A percentile compares a stretch with the other conserved stretches of the same genome.
Evolutionary conservation across 139 green algal genomes (phyloP).

Genomic region (Limnomonas spitsbergensis): DNA sequence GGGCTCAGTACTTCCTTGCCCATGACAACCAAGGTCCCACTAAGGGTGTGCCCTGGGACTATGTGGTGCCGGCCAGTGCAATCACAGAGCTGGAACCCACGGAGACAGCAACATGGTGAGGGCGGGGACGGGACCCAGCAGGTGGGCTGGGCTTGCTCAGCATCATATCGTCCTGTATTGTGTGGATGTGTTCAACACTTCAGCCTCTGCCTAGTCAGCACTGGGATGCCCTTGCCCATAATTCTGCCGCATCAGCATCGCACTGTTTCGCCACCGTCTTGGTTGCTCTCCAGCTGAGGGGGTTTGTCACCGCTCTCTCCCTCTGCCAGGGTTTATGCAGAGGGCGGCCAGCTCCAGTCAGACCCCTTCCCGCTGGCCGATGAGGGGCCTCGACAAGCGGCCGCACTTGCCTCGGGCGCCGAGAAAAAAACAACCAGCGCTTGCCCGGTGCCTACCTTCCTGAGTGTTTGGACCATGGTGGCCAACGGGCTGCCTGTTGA

Average conservation of each 20-base stretch:
- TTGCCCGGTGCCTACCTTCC: conserved; percentile 5
- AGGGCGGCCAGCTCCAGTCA: too few species aligned
- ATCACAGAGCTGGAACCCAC: conserved; percentile 10
- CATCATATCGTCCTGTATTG: background rate
- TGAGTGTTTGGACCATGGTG: background rate
- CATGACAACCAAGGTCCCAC: conserved; percentile 45
- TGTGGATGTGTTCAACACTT: background rate
- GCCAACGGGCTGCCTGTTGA: conserved; percentile 3
- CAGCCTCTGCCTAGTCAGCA: background rate
- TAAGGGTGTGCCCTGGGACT: conserved; percentile 38
- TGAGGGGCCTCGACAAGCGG: too few species aligned
- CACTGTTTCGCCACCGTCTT: too few species aligned
- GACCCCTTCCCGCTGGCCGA: too few species aligned
- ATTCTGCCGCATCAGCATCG: too few species aligned
- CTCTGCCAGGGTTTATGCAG: too few species aligned
- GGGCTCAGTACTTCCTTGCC: conserved; percentile 37
- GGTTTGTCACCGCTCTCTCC: too few species aligned
- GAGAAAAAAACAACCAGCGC: too few species aligned
- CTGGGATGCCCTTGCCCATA: background rate
- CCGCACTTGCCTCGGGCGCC: too few species aligned
- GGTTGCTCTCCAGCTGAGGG: too few species aligned
- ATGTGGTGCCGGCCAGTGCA: conserved; percentile 30
- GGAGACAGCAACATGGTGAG: background rate
- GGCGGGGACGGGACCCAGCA: too few species aligned
- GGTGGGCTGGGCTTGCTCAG: too few species aligned